These are phyloP conservation scores for Sporothrix pallida DNA, from an alignment of 2,329 filamentous ascomycete species.

Conservation along the genomic window DNA sequence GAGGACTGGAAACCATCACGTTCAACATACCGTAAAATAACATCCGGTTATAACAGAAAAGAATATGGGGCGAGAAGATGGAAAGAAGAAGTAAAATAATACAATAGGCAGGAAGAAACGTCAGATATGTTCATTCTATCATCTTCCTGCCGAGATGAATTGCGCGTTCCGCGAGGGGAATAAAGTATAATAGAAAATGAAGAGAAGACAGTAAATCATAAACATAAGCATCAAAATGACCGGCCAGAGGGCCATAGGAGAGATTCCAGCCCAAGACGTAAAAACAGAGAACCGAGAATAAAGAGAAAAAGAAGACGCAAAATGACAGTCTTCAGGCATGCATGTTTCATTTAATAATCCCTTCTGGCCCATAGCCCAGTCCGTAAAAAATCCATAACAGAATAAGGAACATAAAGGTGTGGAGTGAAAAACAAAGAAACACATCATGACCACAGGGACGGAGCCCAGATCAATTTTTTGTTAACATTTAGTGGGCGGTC, in stretches of 20 bases:
- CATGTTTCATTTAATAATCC: slow-evolving; percentile 4
- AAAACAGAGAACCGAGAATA: not conserved
- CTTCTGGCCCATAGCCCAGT: not conserved
- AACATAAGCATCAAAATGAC: slow-evolving; percentile 20
- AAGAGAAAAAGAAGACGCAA: slow-evolving; percentile 1
- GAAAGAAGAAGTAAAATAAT: slow-evolving; percentile 10
- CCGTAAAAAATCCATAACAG: not conserved
- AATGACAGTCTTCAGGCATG: slow-evolving; percentile 22
- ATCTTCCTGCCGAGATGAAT: slow-evolving; percentile 7
- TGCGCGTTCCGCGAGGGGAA: not conserved
- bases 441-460: slow-evolving; percentile 15
- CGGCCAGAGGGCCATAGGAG: slow-evolving; percentile 25
- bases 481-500: slow-evolving; percentile 77
- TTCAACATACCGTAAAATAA: no score
- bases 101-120: slow-evolving; percentile 12
- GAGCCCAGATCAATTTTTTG: not conserved
- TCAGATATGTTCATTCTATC: slow-evolving; percentile 17
- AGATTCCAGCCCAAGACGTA: slow-evolving; percentile 12
- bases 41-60: no score
- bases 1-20: no score
- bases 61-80: not conserved
- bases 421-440: not conserved
- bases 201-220: slow-evolving; percentile 9
- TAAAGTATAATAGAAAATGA: not conserved
- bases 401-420: not conserved